Base-by-base conservation (phyloP, 257 asterid species). In the Solanum chilense region DNA sequence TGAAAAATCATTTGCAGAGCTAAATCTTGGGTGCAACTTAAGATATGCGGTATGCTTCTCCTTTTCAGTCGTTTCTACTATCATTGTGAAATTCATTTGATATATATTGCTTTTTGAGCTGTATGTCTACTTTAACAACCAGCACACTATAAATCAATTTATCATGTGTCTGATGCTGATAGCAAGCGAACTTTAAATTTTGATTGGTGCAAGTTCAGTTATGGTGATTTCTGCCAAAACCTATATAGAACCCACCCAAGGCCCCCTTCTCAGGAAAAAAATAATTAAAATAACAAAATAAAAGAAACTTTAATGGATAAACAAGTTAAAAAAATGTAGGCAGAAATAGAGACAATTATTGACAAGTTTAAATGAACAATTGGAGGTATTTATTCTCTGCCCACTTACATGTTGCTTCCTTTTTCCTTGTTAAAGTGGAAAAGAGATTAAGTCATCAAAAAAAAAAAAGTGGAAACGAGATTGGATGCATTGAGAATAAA, bases 21-120 rank as follows among this genome's bases (percentile, higher is more conserved):
- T 97, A 86, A 97, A 96, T 45, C 83, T 97, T 89, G 97, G 98
- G 87, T 97, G 99, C 96, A 95, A 95, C 87, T 94, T 97, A 39
- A 95, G 91, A 85, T 75, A 83, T 70, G 85, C 90, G 94, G 99
- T 95, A 92, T 14, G 86, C 52, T 25, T 37, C 75, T 66, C 56
- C 80, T 64, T 74, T 29, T 39, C 85, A 20, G 69, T 80, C 44
- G 18, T 80, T 49, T 29, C 31, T 29, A 80, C 60, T 42, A 21
- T 76, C 13, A 42, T 76, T 76, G 25, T 80, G 44, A 52, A 80
- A 47, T 47, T 29, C 29, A 49, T 27, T 47, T 47, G 85, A 47
- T 49, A 80, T 29, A 18, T 80, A 44, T 29, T 80, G 29, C 69
- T n/a, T n/a, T n/a, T 49, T 29, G 69, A 80, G 29, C 27, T 80